Evolutionary conservation across 2,329 filamentous ascomycete genomes (phyloP), one percentile per base, ranked within the genome.

Genomic region (Xylaria digitata): DNA sequence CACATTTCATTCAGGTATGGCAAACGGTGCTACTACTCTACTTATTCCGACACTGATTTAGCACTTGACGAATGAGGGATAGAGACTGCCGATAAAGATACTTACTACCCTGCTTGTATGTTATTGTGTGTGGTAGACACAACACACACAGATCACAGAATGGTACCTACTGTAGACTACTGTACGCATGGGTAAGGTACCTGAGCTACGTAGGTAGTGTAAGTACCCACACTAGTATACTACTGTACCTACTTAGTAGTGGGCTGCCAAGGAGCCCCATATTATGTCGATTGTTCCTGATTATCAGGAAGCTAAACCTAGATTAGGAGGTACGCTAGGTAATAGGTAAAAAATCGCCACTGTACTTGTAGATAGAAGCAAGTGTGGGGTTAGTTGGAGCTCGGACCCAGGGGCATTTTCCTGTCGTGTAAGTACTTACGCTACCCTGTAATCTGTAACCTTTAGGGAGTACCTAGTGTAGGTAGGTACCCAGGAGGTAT

Each of bases 361-460:
- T 40, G 13, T n/a, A n/a, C n/a, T n/a, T n/a, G n/a, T 15, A 4
- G 9, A 13, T 13, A 15, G 37, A 15, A 21, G 43, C 43, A 46
- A 46, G 19, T 19, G 13, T 61, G 49, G 59, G 30, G 59, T 56
- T 42, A 52, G 26, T 21, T 23, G 56, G 50, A 60, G 65, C 65
- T 67, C 30, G 61, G 65, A 7, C 61, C 65, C 65, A 67, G 65
- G 65, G 65, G 65, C 30, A 67, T 42, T 43, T 26, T 46, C 26
- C 30, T 40, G n/a, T 48, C 26, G 34, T n/a, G 19, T 37, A 43
- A 30, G 34, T 37, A 37, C 34, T 2, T 37, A 11, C 11, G 34
- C 8, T 34, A 2, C 2, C 32, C 9, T 6, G 32, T 34, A n/a
- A n/a, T n/a, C n/a, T n/a, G n/a, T n/a, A n/a, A n/a, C n/a, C n/a